Conservation (phyloP, 768 basidiomycete genomes). For the Auriscalpium orientale region DNA sequence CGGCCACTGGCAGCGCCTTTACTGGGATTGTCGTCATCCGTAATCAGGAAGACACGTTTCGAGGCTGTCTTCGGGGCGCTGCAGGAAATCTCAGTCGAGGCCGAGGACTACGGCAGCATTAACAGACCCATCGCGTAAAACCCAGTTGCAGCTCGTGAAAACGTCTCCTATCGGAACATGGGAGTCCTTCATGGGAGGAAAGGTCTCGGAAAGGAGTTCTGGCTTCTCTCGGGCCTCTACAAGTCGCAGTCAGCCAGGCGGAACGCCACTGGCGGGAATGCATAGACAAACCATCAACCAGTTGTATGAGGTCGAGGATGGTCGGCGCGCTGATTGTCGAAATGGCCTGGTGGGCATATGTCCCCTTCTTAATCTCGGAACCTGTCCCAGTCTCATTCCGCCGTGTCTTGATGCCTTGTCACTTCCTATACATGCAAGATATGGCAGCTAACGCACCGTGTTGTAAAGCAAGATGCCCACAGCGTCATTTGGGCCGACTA, state of each 20-base stretch:
- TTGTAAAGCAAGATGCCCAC: constrained; percentile 92
- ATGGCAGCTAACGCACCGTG: constrained; percentile 48
- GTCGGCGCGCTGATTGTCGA: constrained; percentile 70
- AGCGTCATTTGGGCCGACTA: constrained; percentile 80
- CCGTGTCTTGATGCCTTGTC: constrained; percentile 21
- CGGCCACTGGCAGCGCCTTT: constrained; percentile 47
- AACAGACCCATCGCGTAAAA: constrained; percentile 78
- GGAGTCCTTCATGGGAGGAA: constrained; percentile 51
- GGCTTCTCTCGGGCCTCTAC: constrained; percentile 64
- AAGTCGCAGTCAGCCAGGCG: constrained; percentile 5
- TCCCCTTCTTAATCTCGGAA: constrained; percentile 61
- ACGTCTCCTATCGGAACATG: constrained; percentile 81
- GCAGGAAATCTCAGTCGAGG: not conserved
- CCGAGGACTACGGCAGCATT: not conserved
- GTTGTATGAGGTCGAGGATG: constrained; percentile 68
- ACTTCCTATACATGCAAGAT: not conserved
- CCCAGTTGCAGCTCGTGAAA: constrained; percentile 85
- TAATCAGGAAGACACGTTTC: constrained; percentile 91
- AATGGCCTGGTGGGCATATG: constrained; percentile 71
- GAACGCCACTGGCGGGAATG: not conserved
- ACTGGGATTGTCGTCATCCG: constrained; percentile 79
- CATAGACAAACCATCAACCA: constrained; percentile 60
- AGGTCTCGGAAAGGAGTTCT: constrained; percentile 44
- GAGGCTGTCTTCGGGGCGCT: constrained; percentile 83
- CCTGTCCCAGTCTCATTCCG: constrained; percentile 29